A percentile compares a stretch with the other conserved stretches of the same genome.
These are phyloP conservation scores for Orbilia javanica DNA, from an alignment of 2,329 filamentous ascomycete species.

Conservation along the genomic window DNA sequence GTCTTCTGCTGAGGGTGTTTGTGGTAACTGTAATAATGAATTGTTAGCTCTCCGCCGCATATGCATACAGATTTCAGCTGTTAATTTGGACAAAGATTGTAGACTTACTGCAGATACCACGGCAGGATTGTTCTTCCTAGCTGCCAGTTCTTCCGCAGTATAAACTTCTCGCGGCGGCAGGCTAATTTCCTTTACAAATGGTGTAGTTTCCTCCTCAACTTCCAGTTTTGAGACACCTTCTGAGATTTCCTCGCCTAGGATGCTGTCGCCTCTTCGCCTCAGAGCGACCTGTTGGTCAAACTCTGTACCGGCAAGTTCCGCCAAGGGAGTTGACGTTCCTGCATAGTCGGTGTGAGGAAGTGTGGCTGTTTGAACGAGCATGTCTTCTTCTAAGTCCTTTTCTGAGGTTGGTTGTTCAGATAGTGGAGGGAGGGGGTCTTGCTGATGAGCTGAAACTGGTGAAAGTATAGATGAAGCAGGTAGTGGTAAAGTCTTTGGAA, in stretches of 20 bases:
- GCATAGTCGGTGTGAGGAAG: neutral
- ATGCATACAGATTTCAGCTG: neutral
- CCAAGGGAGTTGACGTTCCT: conserved; percentile 39
- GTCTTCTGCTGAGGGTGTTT: conserved; percentile 54
- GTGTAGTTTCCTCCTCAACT: conserved; percentile 21
- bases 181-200: conserved; percentile 16
- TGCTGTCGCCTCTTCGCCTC: conserved; percentile 50
- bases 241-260: conserved; percentile 53
- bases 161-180: conserved; percentile 11
- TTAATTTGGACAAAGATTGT: neutral
- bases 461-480: conserved; percentile 56
- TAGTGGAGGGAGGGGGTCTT: conserved; percentile 33
- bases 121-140: conserved; percentile 46
- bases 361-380: conserved; percentile 37
- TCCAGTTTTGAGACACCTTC: conserved; percentile 38
- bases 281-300: conserved; percentile 56
- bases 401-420: conserved; percentile 38
- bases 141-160: conserved; percentile 18
- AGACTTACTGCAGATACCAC: conserved; percentile 48
- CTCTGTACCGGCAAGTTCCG: conserved; percentile 51
- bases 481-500: conserved; percentile 53
- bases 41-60: neutral
- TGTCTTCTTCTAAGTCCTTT: conserved; percentile 16
- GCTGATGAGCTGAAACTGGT: conserved; percentile 40
- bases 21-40: conserved; percentile 23